phyloP scores from a whole-genome alignment of 192 early-diverging fungal species.

The Backusella sp. region DNA sequence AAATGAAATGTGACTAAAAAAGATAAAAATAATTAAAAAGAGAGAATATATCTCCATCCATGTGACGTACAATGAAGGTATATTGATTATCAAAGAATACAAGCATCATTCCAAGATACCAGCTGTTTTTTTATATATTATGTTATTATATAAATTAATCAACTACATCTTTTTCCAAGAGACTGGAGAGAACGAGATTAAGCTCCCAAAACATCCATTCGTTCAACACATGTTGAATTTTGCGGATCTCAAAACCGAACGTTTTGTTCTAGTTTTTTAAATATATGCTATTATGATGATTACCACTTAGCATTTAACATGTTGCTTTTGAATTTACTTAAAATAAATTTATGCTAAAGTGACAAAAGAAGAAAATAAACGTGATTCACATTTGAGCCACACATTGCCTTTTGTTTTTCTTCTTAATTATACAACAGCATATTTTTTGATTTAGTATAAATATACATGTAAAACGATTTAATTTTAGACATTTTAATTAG shows the following conservation, averaged over 20 bases:
- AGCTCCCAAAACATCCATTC: not conserved
- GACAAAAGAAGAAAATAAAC: not conserved
- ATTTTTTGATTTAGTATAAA: not conserved
- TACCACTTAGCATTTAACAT: too few species aligned
- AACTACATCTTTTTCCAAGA: not conserved
- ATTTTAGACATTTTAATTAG: not conserved
- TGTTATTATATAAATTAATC: too few species aligned
- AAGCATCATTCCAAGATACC: not conserved
- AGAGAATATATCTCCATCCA: not conserved
- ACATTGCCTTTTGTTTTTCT: not conserved
- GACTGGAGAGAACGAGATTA: not conserved
- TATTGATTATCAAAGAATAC: not conserved
- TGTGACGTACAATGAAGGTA: not conserved
- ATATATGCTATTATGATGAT: too few species aligned
- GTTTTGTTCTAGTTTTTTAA: not conserved
- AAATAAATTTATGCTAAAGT: not conserved
- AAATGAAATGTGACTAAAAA: not conserved
- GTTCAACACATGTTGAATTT: not conserved
- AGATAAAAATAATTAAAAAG: not conserved
- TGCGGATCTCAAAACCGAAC: not conserved
- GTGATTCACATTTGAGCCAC: not conserved
- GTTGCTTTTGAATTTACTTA: not conserved
- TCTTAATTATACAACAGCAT: not conserved
- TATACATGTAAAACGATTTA: not conserved
- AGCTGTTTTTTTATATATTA: not conserved